Conservation (phyloP, 2,329 filamentous ascomycete species). For the Blastomyces percursus region DNA sequence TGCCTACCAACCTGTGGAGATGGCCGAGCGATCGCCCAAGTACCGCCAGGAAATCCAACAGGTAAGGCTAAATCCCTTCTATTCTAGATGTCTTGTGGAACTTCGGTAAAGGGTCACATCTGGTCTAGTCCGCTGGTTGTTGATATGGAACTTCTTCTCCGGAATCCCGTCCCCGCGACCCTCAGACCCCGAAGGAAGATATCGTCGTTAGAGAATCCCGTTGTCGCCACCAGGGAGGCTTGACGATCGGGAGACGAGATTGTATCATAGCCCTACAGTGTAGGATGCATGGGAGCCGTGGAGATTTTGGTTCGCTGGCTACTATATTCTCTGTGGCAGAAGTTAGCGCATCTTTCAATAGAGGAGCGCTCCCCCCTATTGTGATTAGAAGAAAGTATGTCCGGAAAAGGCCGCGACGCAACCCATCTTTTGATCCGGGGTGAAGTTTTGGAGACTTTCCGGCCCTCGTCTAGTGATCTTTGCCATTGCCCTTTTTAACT, state of each 20-base stretch:
- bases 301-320: neutral
- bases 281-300: neutral
- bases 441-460: neutral
- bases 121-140: neutral
- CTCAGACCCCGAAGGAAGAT: neutral
- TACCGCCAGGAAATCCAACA: slow-evolving; percentile 98
- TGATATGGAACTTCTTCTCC: neutral
- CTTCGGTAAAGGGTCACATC: neutral
- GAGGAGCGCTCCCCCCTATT: neutral
- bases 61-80: slow-evolving; percentile 45
- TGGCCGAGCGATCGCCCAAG: slow-evolving; percentile 69
- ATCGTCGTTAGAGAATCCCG: neutral
- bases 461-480: neutral
- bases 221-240: neutral
- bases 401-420: neutral
- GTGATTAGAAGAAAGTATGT: neutral
- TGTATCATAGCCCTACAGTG: neutral
- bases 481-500: neutral
- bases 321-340: neutral
- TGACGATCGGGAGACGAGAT: neutral
- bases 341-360: neutral
- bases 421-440: neutral
- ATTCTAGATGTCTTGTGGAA: neutral
- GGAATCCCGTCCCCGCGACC: neutral
- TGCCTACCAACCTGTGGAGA: slow-evolving; percentile 30